Base-by-base conservation (phyloP, 768 basidiomycete species). In the Filobasidium floriforme region DNA sequence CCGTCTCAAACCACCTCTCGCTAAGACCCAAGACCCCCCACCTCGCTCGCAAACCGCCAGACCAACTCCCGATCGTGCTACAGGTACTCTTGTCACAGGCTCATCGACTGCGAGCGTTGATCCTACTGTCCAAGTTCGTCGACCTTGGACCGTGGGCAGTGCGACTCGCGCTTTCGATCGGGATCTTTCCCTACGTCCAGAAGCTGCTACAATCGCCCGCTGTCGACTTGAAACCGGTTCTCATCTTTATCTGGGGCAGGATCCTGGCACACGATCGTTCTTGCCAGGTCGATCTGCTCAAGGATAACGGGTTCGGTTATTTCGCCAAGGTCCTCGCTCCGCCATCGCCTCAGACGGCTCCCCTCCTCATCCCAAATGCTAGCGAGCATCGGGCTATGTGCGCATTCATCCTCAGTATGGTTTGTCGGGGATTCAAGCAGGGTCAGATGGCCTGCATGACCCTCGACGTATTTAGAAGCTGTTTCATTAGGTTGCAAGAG, bases 81-180 rank as follows among this genome's bases (percentile, higher is more conserved):
- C 96, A 99, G 79, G 93, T 99, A 19, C 85, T 99, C 40, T 84
- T 99, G 10, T 96, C 93, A 6, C 96, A 98, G 73, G 90, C 90
- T 0, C 93, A 98, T 78, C 88, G 96, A 46, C 85, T 98, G 6
- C 87, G 92, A 7, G 96, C 96, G 1, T 86, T 99, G 67, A 94
- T 97, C 70, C 85, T 97, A 26, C 84, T 99, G 6, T 94, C 92
- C 41, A 90, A 93, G 80, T 99, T 98, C 71, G 92, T 98, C 72
- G 96, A 99, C 76, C 85, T 99, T 7, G 96, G 96, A 0, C 93
- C 96, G 14, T 98, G 96, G 94, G 96, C 96, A 0, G 96, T 98
- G 59, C 89, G 96, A 71, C 85, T 97, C 15, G 92, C 94, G 14
- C 83, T 99, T 41, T 88, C 89, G 7, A 97, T 99, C 72, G 96